Conservation (phyloP, 306 rosid genomes). For the Castanea sativa region DNA sequence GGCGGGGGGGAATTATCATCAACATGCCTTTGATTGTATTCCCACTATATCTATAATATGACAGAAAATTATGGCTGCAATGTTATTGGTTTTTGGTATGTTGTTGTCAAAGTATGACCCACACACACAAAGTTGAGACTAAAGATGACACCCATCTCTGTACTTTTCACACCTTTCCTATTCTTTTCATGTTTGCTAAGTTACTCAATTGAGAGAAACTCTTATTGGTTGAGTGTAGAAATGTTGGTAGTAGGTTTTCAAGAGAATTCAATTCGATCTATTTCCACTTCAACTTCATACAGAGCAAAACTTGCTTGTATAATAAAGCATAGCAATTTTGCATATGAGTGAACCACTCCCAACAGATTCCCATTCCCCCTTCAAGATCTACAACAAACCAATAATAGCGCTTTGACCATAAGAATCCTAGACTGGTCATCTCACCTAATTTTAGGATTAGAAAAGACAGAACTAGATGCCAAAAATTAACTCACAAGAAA, state of each 20-base stretch:
- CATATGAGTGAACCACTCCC: too few relatives aligned
- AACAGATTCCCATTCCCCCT: too few relatives aligned
- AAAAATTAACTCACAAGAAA: too few relatives aligned
- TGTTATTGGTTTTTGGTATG: too few relatives aligned
- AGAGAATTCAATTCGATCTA: not conserved
- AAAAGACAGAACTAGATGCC: too few relatives aligned
- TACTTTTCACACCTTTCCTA: not conserved
- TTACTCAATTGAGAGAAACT: not conserved
- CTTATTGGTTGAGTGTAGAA: not conserved
- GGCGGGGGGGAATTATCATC: not conserved
- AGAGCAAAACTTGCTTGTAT: not conserved
- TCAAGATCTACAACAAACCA: too few relatives aligned
- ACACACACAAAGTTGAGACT: not conserved
- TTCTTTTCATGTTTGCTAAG: not conserved
- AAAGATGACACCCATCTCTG: not conserved
- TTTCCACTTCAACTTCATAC: not conserved
- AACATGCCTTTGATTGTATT: not conserved
- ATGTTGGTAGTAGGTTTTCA: not conserved
- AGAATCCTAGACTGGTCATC: too few relatives aligned
- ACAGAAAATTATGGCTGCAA: not conserved
- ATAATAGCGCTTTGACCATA: too few relatives aligned
- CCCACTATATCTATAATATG: not conserved
- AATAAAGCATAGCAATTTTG: not conserved
- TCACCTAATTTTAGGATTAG: too few relatives aligned
- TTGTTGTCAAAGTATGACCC: not conserved